phyloP scores from a whole-genome alignment of 164 flowering plant species.

The Piper betle region DNA sequence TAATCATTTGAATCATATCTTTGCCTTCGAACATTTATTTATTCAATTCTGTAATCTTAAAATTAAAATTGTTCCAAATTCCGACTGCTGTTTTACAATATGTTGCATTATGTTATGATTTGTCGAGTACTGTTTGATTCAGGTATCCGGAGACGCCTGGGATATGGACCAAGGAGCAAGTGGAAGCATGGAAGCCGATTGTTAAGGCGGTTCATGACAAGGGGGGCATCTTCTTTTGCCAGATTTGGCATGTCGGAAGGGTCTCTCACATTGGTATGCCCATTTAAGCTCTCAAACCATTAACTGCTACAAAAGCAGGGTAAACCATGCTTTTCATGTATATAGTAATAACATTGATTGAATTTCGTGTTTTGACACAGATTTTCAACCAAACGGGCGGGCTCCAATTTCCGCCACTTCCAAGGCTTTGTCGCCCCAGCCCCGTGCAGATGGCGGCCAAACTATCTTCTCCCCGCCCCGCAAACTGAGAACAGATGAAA shows the following conservation, averaged over 20 bases:
- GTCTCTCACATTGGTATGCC: conserved; percentile 13
- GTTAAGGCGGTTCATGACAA: conserved; percentile 26
- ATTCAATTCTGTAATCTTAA: background rate
- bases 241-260: conserved; percentile 23
- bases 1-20: background rate
- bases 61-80: background rate
- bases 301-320: too few species aligned
- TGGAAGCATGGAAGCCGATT: conserved; percentile 26
- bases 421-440: conserved; percentile 16
- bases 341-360: too few species aligned
- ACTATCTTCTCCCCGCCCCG: conserved; percentile 20
- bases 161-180: conserved; percentile 22
- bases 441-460: conserved; percentile 15
- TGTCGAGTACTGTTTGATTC: background rate
- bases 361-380: background rate
- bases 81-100: background rate
- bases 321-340: too few species aligned
- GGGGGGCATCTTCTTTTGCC: conserved; percentile 21
- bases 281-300: background rate
- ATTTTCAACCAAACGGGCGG: conserved; percentile 41
- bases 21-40: background rate
- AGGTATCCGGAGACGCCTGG: conserved; percentile 20
- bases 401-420: conserved; percentile 24
- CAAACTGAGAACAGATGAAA: conserved; percentile 21
- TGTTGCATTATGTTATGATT: background rate